phyloP scores from a whole-genome alignment of 1,139 yeast genomes.

The Ashbya aceris region DNA sequence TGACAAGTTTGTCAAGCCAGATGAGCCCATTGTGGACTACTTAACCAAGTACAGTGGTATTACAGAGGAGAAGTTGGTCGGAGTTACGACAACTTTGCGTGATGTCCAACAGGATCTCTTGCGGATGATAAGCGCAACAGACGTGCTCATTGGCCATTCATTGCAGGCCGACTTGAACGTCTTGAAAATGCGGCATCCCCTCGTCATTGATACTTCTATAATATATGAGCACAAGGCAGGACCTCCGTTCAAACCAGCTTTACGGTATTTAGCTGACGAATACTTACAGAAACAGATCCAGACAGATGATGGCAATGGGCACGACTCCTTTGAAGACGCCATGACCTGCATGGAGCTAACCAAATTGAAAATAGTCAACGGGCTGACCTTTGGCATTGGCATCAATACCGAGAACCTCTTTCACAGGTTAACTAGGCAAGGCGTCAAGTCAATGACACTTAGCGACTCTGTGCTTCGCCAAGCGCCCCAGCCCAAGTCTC shows the following conservation, averaged over 20 bases:
- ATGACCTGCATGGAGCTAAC: conserved; percentile 69
- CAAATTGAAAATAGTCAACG: conserved; percentile 57
- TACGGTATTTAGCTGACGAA: conserved; percentile 55
- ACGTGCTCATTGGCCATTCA: conserved; percentile 65
- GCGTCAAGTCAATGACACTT: conserved; percentile 36
- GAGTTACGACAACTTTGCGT: conserved; percentile 52
- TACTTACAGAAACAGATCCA: conserved; percentile 57
- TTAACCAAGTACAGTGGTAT: conserved; percentile 81
- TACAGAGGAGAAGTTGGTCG: conserved; percentile 53
- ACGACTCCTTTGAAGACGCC: conserved; percentile 84
- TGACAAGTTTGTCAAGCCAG: conserved; percentile 73
- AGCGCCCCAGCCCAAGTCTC: conserved; percentile 6
- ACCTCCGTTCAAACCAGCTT: conserved; percentile 67
- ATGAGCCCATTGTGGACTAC: conserved; percentile 64
- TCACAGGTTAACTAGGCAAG: conserved; percentile 27
- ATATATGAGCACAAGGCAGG: conserved; percentile 71
- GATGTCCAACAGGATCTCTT: conserved; percentile 59
- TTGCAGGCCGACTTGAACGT: conserved; percentile 60
- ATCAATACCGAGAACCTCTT: conserved; percentile 37
- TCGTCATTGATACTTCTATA: conserved; percentile 59
- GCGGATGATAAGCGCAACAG: conserved; percentile 39
- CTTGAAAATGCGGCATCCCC: conserved; percentile 49
- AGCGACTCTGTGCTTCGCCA: conserved; percentile 23
- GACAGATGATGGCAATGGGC: conserved; percentile 50
- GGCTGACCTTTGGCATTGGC: conserved; percentile 53